These are phyloP conservation scores for Diphasiastrum complanatum DNA, from an alignment of 83 land plant genomes.

Conservation along the genomic window DNA sequence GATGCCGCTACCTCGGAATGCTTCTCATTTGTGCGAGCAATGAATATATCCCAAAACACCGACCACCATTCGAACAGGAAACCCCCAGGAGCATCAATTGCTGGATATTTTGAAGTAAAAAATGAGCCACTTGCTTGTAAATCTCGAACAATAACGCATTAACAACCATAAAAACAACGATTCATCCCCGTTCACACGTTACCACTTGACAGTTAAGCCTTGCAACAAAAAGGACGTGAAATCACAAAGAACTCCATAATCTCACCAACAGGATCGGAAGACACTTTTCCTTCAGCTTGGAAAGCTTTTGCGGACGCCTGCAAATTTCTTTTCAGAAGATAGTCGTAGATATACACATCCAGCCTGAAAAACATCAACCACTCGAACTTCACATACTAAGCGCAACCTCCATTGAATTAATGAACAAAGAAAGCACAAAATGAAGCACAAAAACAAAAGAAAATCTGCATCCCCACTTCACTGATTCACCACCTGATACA, in stretches of 20 bases:
- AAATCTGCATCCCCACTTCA: too few species aligned
- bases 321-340: constrained; percentile 47
- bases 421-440: too few species aligned
- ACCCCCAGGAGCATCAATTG: constrained; percentile 64
- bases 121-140: neutral
- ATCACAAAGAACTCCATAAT: constrained; percentile 1
- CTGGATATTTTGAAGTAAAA: constrained; percentile 10
- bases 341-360: constrained; percentile 59
- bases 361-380: constrained; percentile 29
- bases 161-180: neutral
- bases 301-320: constrained; percentile 56
- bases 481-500: too few species aligned
- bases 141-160: neutral
- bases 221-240: neutral
- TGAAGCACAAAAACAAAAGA: too few species aligned
- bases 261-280: constrained; percentile 54
- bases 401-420: too few species aligned
- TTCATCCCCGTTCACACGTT: too few species aligned
- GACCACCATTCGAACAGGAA: constrained; percentile 73
- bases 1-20: constrained; percentile 58
- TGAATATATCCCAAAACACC: too few species aligned
- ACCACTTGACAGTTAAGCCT: neutral
- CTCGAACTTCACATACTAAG: too few species aligned
- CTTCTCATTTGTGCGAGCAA: constrained; percentile 56
- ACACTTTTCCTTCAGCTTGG: constrained; percentile 51